Evolutionary conservation across 2,329 filamentous ascomycete species (phyloP).

Genomic region (Leptosphaerulina australis): DNA sequence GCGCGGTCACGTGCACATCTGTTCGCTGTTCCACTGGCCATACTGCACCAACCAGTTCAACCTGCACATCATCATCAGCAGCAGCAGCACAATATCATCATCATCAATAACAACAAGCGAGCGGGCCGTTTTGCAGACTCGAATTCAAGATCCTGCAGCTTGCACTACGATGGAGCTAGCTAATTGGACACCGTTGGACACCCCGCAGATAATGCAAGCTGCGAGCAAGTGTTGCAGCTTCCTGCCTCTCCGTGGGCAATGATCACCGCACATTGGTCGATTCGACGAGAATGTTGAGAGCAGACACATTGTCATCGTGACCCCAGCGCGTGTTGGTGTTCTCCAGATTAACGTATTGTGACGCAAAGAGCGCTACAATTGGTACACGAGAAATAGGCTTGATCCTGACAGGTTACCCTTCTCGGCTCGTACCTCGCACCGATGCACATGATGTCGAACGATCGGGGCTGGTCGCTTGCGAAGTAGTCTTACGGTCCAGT

Average conservation of each 20-base stretch:
- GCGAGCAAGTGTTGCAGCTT: constrained; percentile 20
- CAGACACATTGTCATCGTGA: constrained; percentile 17
- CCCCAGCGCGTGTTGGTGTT: constrained; percentile 10
- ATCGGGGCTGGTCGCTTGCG: constrained; percentile 10
- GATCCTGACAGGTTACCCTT: constrained; percentile 16
- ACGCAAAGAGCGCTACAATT: constrained; percentile 18
- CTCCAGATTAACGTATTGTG: constrained; percentile 8
- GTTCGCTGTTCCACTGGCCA: background rate
- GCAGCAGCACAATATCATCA: no score
- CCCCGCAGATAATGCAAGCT: constrained; percentile 23
- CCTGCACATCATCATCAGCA: background rate
- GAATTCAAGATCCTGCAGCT: constrained; percentile 13
- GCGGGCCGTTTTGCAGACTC: background rate
- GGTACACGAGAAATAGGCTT: constrained; percentile 10
- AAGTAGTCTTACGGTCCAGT: constrained; percentile 1
- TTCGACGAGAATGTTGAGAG: constrained; percentile 13
- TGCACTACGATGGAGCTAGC: constrained; percentile 11
- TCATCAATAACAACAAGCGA: background rate
- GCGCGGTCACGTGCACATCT: constrained; percentile 1
- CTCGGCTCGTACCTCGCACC: constrained; percentile 10
- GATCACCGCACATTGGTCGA: constrained; percentile 21
- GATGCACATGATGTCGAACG: constrained; percentile 2
- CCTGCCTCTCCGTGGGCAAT: constrained; percentile 21
- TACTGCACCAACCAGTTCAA: background rate
- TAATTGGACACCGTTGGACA: constrained; percentile 20